Conservation (phyloP, 306 rosid genomes). For the Vigna hirtella region DNA sequence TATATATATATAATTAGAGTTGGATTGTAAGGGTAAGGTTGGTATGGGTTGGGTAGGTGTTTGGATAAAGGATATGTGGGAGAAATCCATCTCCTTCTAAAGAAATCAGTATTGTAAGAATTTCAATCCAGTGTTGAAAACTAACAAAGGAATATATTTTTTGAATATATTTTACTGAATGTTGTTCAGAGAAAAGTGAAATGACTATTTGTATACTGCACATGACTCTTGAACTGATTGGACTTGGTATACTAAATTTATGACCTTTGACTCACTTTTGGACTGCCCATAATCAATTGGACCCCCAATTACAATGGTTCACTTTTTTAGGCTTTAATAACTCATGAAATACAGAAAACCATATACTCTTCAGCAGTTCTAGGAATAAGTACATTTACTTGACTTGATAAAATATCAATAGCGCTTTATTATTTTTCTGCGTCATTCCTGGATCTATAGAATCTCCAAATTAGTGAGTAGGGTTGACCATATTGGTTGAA, state of each 20-base stretch:
- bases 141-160: slow-evolving; percentile 7
- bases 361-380: slow-evolving; percentile 7
- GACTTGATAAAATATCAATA: not conserved
- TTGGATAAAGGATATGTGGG: not conserved
- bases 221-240: not conserved
- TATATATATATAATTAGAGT: not conserved
- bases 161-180: not conserved
- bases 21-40: not conserved
- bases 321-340: slow-evolving; percentile 9
- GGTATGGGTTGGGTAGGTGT: not conserved
- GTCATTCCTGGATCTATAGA: not conserved
- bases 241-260: slow-evolving; percentile 14
- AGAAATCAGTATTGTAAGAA: too few relatives aligned
- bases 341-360: slow-evolving; percentile 1
- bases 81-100: not conserved
- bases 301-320: slow-evolving; percentile 1
- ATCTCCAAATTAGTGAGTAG: not conserved
- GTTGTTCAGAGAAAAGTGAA: too few relatives aligned
- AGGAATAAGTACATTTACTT: not conserved
- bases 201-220: not conserved
- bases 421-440: not conserved
- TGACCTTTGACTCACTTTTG: not conserved
- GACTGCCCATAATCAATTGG: not conserved
- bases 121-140: not conserved
- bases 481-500: not conserved